Evolutionary conservation across 2,329 filamentous ascomycete genomes (phyloP).

Genomic region (Ramularia collo-cygni): DNA sequence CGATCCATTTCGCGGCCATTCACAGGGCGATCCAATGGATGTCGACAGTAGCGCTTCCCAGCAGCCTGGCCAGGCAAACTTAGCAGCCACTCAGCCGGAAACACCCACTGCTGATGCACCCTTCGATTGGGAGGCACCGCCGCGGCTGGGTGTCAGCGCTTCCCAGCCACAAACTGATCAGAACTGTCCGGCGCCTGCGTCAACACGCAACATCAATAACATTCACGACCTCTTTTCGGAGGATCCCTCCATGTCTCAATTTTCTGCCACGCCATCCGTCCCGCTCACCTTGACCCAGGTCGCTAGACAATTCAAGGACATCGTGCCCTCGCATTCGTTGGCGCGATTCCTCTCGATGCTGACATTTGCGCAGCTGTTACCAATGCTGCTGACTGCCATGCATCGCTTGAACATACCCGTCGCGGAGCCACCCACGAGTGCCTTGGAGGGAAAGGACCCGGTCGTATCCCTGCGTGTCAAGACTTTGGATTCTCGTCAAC

Average conservation of each 20-base stretch:
- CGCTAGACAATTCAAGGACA: slow-evolving; percentile 81
- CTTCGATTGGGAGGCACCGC: slow-evolving; percentile 83
- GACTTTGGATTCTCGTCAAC: slow-evolving; percentile 64
- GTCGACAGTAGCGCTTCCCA: slow-evolving; percentile 46
- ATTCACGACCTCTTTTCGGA: slow-evolving; percentile 64
- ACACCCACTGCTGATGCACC: slow-evolving; percentile 61
- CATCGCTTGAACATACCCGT: slow-evolving; percentile 79
- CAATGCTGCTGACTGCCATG: slow-evolving; percentile 72
- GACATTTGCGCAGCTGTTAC: slow-evolving; percentile 65
- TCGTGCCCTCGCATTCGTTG: slow-evolving; percentile 78
- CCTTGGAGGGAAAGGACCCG: slow-evolving; percentile 43
- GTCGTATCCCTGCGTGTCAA: slow-evolving; percentile 57
- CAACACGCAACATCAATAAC: slow-evolving; percentile 8
- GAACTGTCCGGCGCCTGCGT: slow-evolving; percentile 11
- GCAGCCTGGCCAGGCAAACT: slow-evolving; percentile 35
- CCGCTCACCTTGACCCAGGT: slow-evolving; percentile 82
- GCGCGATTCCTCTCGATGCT: slow-evolving; percentile 89
- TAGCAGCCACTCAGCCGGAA: slow-evolving; percentile 83
- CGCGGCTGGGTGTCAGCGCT: slow-evolving; percentile 46
- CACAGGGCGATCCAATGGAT: slow-evolving; percentile 54
- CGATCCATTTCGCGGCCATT: slow-evolving; percentile 23
- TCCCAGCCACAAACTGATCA: slow-evolving; percentile 33
- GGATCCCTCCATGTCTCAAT: slow-evolving; percentile 79
- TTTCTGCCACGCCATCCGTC: slow-evolving; percentile 69
- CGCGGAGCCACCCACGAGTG: slow-evolving; percentile 35